These are phyloP conservation scores for Ceratocystis destructans DNA, from an alignment of 2,329 filamentous ascomycete genomes.

Conservation along the genomic window DNA sequence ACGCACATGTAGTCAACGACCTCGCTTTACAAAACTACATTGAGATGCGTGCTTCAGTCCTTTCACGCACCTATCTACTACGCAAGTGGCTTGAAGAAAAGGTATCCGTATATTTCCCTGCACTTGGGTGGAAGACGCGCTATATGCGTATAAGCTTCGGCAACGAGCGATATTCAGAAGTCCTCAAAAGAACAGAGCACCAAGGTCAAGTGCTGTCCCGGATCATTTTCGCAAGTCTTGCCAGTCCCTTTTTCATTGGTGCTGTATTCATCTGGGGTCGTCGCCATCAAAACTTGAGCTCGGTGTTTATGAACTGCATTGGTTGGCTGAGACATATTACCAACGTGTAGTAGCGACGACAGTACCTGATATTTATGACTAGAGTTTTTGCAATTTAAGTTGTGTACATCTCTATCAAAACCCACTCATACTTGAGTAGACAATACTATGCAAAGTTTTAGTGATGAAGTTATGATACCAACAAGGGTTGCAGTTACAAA, in stretches of 20 bases:
- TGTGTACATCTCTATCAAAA: too few species aligned
- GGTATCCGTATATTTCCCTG: conserved; percentile 60
- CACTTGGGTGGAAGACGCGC: conserved; percentile 78
- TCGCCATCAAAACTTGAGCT: conserved; percentile 3
- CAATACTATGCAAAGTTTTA: too few species aligned
- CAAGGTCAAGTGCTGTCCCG: conserved; percentile 47
- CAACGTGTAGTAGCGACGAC: too few species aligned
- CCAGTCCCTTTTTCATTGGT: conserved; percentile 13
- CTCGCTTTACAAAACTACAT: conserved; percentile 81
- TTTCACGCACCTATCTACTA: conserved; percentile 60
- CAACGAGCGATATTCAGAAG: conserved; percentile 79
- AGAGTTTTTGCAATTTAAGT: too few species aligned
- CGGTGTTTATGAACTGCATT: neutral
- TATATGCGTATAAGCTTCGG: conserved; percentile 88
- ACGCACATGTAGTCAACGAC: conserved; percentile 84
- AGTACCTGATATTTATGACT: too few species aligned
- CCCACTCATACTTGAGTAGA: too few species aligned
- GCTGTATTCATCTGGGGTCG: conserved; percentile 11
- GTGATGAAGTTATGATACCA: too few species aligned
- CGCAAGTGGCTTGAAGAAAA: conserved; percentile 80
- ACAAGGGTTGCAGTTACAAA: too few species aligned
- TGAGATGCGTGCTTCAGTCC: conserved; percentile 83
- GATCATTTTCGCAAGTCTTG: neutral
- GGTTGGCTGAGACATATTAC: neutral
- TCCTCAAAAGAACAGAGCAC: conserved; percentile 52